A percentile compares a stretch with the other conserved stretches of the same genome.
phyloP scores from a whole-genome alignment of 768 basidiomycete genomes.

The Macrolepiota dolichaula region DNA sequence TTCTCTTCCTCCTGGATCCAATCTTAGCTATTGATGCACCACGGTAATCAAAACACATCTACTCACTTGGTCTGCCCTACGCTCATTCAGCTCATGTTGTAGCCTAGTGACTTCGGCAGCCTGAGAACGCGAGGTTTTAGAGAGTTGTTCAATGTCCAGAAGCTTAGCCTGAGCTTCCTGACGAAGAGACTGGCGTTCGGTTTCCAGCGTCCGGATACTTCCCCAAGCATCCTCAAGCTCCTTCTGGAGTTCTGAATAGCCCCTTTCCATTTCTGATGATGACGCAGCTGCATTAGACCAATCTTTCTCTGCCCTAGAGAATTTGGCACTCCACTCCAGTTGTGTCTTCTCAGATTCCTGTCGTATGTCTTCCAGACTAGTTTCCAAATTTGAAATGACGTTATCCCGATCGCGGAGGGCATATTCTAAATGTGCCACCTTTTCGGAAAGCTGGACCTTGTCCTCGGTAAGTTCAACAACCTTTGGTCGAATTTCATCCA shows the following conservation, averaged over 20 bases:
- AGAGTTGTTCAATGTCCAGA: constrained; percentile 58
- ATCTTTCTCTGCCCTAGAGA: constrained; percentile 51
- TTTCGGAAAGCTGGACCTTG: constrained; percentile 68
- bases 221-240: constrained; percentile 54
- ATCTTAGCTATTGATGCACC: neutral
- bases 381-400: constrained; percentile 60
- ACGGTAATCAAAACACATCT: neutral
- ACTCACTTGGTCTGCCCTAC: constrained; percentile 34
- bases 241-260: constrained; percentile 57
- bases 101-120: constrained; percentile 52
- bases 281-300: constrained; percentile 43
- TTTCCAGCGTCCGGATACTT: constrained; percentile 56
- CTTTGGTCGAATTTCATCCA: constrained; percentile 85
- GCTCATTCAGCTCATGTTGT: constrained; percentile 50
- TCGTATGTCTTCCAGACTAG: constrained; percentile 50
- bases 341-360: constrained; percentile 46
- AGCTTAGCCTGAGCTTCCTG: constrained; percentile 52
- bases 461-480: constrained; percentile 75
- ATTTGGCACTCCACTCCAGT: constrained; percentile 39
- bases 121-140: constrained; percentile 38
- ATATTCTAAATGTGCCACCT: constrained; percentile 52
- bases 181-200: constrained; percentile 58
- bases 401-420: constrained; percentile 52
- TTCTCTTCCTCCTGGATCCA: constrained; percentile 52
- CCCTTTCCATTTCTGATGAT: constrained; percentile 57